Evolutionary conservation across 805 yeast genomes (phyloP).

Genomic region (Blastobotrys americana): DNA sequence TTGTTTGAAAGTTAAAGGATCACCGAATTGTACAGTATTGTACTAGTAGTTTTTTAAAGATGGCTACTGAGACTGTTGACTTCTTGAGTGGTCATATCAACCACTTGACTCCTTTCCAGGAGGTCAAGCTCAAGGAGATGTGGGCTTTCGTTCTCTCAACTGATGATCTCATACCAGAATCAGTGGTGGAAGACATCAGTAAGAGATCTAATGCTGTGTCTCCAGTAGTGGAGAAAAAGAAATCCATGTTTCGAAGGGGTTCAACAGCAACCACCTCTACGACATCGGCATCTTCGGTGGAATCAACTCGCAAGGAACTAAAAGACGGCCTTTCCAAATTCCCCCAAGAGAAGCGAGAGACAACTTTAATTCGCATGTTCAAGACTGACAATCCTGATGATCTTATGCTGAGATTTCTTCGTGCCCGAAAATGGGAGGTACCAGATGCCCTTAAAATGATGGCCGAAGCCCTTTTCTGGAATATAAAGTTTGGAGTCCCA

Average conservation of each 20-base stretch:
- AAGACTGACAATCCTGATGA: slow-evolving; percentile 80
- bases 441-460: slow-evolving; percentile 65
- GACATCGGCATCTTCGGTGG: no score
- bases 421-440: slow-evolving; percentile 83
- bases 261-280: no score
- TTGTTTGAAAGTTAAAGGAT: no score
- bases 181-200: no score
- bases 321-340: no score
- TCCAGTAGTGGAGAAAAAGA: slow-evolving; percentile 23
- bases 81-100: slow-evolving; percentile 36
- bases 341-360: no score
- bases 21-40: no score
- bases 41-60: no score
- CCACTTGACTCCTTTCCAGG: slow-evolving; percentile 33
- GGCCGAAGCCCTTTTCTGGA: slow-evolving; percentile 69
- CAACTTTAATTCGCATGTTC: no score
- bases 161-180: slow-evolving; percentile 25
- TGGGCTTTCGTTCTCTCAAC: slow-evolving; percentile 29
- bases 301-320: no score
- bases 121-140: slow-evolving; percentile 32
- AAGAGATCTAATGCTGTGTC: no score
- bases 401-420: slow-evolving; percentile 60
- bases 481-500: slow-evolving; percentile 56
- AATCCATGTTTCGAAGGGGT: slow-evolving; percentile 26
- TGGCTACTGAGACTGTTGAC: no score